These are phyloP conservation scores for Alternaria panax DNA, from an alignment of 2,329 filamentous ascomycete genomes.

Conservation along the genomic window DNA sequence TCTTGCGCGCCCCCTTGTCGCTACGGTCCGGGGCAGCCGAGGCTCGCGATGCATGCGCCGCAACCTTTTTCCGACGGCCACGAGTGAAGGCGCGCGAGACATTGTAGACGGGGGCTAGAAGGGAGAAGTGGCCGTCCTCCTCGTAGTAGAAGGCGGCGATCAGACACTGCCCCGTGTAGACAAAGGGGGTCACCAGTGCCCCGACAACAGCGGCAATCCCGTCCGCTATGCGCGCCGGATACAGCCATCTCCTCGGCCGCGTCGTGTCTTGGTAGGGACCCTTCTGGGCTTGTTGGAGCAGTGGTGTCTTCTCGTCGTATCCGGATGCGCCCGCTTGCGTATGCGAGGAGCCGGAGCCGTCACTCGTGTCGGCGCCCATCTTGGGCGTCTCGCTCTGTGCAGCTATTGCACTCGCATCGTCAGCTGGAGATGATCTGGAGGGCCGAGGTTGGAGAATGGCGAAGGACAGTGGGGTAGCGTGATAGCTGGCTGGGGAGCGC, in stretches of 20 bases:
- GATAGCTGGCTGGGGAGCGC: background rate
- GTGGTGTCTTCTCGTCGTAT: conserved; percentile 72
- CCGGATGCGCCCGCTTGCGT: conserved; percentile 44
- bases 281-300: conserved; percentile 57
- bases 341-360: conserved; percentile 29
- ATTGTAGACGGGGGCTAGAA: conserved; percentile 74
- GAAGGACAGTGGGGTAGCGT: conserved; percentile 31
- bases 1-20: conserved; percentile 42
- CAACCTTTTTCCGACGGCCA: conserved; percentile 45
- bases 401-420: conserved; percentile 47
- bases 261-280: conserved; percentile 45
- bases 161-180: conserved; percentile 81
- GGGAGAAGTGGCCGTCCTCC: conserved; percentile 78
- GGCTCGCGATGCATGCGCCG: conserved; percentile 38
- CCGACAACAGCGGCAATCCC: conserved; percentile 78
- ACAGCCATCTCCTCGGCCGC: conserved; percentile 54
- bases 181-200: conserved; percentile 79
- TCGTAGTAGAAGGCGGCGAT: conserved; percentile 86
- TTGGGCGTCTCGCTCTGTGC: conserved; percentile 40
- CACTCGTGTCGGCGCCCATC: conserved; percentile 36
- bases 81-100: conserved; percentile 61
- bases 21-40: conserved; percentile 31
- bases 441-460: conserved; percentile 51
- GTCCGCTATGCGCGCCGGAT: conserved; percentile 74
- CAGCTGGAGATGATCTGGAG: conserved; percentile 29